Conservation (phyloP, 2,329 filamentous ascomycete species). For the Neospermospora avenae region DNA sequence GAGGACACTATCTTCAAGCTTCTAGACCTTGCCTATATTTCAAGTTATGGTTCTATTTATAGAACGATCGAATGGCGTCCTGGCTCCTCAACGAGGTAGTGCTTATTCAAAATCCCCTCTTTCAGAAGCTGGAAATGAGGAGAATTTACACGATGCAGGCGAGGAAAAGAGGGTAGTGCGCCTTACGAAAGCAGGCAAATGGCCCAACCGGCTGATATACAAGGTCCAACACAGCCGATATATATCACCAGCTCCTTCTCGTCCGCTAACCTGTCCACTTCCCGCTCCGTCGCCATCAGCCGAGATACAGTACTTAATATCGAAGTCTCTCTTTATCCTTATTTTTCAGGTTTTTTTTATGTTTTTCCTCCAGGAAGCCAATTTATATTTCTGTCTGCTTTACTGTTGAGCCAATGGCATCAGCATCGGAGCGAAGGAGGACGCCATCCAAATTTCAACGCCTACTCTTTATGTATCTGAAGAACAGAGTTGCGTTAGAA, state of each 20-base stretch:
- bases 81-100: too few relatives aligned
- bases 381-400: not conserved
- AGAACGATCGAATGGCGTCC: too few relatives aligned
- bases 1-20: too few relatives aligned
- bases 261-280: not conserved
- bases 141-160: too few relatives aligned
- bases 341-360: not conserved
- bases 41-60: too few relatives aligned
- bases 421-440: not conserved
- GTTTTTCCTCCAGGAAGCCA: not conserved
- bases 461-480: not conserved
- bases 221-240: constrained; percentile 6
- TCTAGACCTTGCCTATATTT: too few relatives aligned
- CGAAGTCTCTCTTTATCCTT: not conserved
- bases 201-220: constrained; percentile 7
- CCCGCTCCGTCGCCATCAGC: not conserved
- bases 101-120: too few relatives aligned
- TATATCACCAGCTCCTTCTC: not conserved
- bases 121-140: too few relatives aligned
- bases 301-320: constrained; percentile 1
- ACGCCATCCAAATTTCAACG: not conserved
- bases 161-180: not conserved
- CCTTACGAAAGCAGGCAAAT: constrained; percentile 2
- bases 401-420: not conserved
- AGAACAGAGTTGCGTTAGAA: not conserved